Percentiles rank a stretch among this genome's conserved stretches.
Conservation (phyloP, 2,329 filamentous ascomycete genomes). For the Pezicula rhizophila region DNA sequence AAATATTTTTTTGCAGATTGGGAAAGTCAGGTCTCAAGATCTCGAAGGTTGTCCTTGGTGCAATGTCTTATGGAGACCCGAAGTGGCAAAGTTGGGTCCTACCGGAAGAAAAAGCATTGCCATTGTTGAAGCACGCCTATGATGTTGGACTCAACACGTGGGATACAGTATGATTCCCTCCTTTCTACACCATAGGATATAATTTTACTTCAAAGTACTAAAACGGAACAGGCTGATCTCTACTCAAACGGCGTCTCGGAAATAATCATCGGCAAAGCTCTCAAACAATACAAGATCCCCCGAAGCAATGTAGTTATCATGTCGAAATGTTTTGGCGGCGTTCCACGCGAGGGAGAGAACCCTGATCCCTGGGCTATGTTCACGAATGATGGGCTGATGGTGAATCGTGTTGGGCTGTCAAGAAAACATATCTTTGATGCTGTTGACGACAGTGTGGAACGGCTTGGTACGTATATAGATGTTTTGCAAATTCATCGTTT, state of each 20-base stretch:
- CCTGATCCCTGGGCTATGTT: not conserved
- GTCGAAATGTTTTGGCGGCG: conserved; percentile 53
- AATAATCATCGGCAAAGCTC: conserved; percentile 57
- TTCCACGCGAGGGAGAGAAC: conserved; percentile 25
- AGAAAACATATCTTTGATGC: conserved; percentile 60
- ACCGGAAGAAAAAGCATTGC: conserved; percentile 39
- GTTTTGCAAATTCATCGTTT: conserved; percentile 56
- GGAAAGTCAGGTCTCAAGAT: conserved; percentile 47
- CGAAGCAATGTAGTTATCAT: conserved; percentile 59
- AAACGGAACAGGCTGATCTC: conserved; percentile 32
- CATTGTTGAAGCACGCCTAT: conserved; percentile 42
- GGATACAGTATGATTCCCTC: conserved; percentile 7
- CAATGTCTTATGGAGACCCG: conserved; percentile 41
- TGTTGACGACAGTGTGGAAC: conserved; percentile 49
- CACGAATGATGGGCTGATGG: conserved; percentile 35
- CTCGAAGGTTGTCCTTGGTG: conserved; percentile 44
- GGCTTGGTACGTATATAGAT: conserved; percentile 45
- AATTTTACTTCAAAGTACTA: too few species aligned
- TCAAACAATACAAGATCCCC: conserved; percentile 58
- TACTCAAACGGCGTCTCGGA: conserved; percentile 54
- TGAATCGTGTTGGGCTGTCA: conserved; percentile 47
- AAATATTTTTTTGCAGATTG: conserved; percentile 16
- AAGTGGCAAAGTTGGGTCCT: conserved; percentile 42
- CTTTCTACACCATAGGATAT: too few species aligned
- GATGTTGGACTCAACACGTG: conserved; percentile 49